These are phyloP conservation scores for Coemansia sp. DNA, from an alignment of 192 early-diverging fungal genomes.

Conservation along the genomic window DNA sequence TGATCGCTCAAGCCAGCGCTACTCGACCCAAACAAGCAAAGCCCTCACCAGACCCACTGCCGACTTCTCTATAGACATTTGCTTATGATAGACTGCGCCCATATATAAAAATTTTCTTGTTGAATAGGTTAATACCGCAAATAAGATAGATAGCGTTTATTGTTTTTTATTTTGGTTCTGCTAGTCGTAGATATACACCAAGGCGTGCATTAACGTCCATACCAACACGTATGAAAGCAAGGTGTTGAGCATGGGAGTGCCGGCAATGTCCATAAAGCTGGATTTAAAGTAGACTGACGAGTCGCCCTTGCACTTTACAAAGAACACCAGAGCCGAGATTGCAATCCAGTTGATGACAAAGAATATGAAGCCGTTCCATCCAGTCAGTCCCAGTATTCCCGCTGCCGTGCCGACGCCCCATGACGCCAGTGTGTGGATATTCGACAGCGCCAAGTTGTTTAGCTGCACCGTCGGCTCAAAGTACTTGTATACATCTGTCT, in stretches of 20 bases:
- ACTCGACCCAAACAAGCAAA: conserved; percentile 1
- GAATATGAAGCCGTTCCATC: conserved; percentile 83
- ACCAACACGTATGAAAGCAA: conserved; percentile 54
- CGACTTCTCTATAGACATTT: neutral
- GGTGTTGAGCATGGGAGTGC: conserved; percentile 46
- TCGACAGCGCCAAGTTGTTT: conserved; percentile 52
- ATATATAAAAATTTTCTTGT: neutral
- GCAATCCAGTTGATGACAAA: conserved; percentile 71
- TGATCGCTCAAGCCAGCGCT: conserved; percentile 31
- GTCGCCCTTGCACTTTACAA: conserved; percentile 62
- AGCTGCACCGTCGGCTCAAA: conserved; percentile 57
- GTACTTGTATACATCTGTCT: conserved; percentile 51
- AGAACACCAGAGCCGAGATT: conserved; percentile 62
- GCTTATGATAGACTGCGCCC: neutral
- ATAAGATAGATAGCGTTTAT: too few relatives aligned
- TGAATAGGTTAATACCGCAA: neutral
- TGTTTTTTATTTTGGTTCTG: neutral
- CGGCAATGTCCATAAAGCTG: conserved; percentile 48
- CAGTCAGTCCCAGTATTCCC: conserved; percentile 86
- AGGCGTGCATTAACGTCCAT: conserved; percentile 55
- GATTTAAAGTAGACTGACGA: conserved; percentile 65
- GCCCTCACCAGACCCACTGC: neutral
- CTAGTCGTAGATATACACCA: conserved; percentile 57
- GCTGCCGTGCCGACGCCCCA: conserved; percentile 78
- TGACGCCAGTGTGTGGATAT: conserved; percentile 55